Base-by-base conservation (phyloP, 805 yeast genomes). In the Candida endomychidarum region DNA sequence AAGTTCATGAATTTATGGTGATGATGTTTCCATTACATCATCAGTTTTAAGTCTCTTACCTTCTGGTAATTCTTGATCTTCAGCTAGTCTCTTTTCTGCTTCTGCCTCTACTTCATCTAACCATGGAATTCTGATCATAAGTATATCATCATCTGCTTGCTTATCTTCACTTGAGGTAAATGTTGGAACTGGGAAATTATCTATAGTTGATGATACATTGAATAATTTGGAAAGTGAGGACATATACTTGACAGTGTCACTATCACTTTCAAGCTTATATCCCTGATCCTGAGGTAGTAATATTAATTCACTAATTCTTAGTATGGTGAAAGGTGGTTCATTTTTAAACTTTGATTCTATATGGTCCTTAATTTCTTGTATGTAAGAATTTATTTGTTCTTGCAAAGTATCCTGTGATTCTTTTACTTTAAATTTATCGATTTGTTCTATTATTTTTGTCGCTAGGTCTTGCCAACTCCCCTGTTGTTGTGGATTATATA, bases 321-420 rank as follows among this genome's bases (percentile, higher is more conserved):
- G 45, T 1, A 75, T 61, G 0, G 80, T 77, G 49, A 76, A 77
- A 2, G 82, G 83, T 6, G 63, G 71, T 24, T 24, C 27, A 5
- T 37, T 11, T 3, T 6, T 8, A 23, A 34, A 34, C 16, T 37
- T 12, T 22, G 9, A 3, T 22, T 37, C 8, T 14, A 5, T 3
- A 15, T 26, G 32, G 8, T 16, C 14, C 12, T 25, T 26, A 4
- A 26, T 26, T n/a, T 26, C 11, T 7, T 23, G 17, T 24, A 21
- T 15, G 11, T 24, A 12, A 4, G 21, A 7, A 5, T 28, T 5
- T 11, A 28, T 7, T 28, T 28, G 19, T 8, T 16, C 10, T 3
- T 28, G n/a, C 12, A n/a, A n/a, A n/a, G n/a, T n/a, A n/a, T n/a
- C n/a, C n/a, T n/a, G n/a, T n/a, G n/a, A n/a, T n/a, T n/a, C n/a